Percentiles rank a stretch among this genome's conserved stretches.
These are phyloP conservation scores for Xerocomellus chrysenteron DNA, from an alignment of 768 basidiomycete species.

Conservation along the genomic window DNA sequence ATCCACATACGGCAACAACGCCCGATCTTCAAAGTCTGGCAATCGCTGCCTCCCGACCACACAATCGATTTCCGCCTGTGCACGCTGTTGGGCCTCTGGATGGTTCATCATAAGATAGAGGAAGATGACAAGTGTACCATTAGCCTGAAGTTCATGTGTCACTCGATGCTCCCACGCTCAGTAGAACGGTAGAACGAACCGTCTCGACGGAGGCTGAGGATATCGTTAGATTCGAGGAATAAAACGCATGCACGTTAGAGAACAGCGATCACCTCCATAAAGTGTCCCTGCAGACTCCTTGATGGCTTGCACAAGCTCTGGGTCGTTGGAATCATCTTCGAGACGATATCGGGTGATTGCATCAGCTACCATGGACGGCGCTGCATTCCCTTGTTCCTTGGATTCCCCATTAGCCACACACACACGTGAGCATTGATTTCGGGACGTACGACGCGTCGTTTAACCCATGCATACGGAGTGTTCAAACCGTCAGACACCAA, in stretches of 20 bases:
- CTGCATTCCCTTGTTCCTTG: conserved; percentile 9
- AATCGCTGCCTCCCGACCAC: no score
- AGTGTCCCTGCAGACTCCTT: no score
- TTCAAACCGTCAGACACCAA: no score
- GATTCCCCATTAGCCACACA: neutral
- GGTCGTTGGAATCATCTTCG: no score
- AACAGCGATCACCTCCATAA: neutral
- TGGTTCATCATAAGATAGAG: no score
- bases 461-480: no score
- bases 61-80: no score
- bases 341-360: conserved; percentile 2
- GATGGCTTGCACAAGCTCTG: no score
- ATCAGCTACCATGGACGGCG: conserved; percentile 17
- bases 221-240: neutral
- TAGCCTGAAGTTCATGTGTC: conserved; percentile 18
- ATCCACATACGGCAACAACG: conserved; percentile 32
- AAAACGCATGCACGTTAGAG: no score
- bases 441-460: neutral
- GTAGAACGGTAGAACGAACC: conserved; percentile 17
- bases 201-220: conserved; percentile 32
- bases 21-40: conserved; percentile 14
- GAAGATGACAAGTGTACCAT: no score
- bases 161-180: neutral
- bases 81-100: no score
- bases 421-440: neutral